A percentile compares a stretch with the other conserved stretches of the same genome.
Conservation (phyloP, 805 yeast species). For the Monosporozyma siamensis region DNA sequence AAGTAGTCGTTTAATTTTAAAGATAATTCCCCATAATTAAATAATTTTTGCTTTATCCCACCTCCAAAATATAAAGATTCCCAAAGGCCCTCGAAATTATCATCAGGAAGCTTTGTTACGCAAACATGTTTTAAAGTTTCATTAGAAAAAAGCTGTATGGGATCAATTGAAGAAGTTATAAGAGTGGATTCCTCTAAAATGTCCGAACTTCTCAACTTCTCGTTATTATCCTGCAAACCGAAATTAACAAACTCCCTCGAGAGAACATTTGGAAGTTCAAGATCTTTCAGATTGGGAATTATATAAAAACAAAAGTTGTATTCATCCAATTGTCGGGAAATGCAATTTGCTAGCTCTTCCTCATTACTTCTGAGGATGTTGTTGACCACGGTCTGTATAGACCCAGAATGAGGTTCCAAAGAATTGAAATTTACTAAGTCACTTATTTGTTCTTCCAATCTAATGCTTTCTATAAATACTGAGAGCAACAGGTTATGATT, state of each 20-base stretch:
- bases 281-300: conserved; percentile 13
- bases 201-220: neutral
- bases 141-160: conserved; percentile 9
- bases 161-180: neutral
- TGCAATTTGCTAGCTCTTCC: neutral
- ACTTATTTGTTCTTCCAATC: neutral
- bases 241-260: conserved; percentile 27
- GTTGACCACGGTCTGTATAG: neutral
- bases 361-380: too few species aligned
- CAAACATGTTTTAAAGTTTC: conserved; percentile 14
- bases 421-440: neutral
- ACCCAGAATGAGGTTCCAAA: neutral
- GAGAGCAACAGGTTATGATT: conserved; percentile 21
- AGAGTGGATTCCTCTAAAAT: conserved; percentile 5
- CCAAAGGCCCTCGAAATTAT: conserved; percentile 30
- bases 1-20: conserved; percentile 18
- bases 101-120: conserved; percentile 25
- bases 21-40: conserved; percentile 29
- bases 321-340: neutral
- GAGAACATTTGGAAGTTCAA: conserved; percentile 4
- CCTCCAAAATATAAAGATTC: conserved; percentile 28
- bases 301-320: conserved; percentile 7
- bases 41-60: conserved; percentile 26
- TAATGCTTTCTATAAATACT: conserved; percentile 18
- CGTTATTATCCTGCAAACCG: conserved; percentile 12